phyloP scores from a whole-genome alignment of 2,329 filamentous ascomycete species.

The Pseudogymnoascus sp. region DNA sequence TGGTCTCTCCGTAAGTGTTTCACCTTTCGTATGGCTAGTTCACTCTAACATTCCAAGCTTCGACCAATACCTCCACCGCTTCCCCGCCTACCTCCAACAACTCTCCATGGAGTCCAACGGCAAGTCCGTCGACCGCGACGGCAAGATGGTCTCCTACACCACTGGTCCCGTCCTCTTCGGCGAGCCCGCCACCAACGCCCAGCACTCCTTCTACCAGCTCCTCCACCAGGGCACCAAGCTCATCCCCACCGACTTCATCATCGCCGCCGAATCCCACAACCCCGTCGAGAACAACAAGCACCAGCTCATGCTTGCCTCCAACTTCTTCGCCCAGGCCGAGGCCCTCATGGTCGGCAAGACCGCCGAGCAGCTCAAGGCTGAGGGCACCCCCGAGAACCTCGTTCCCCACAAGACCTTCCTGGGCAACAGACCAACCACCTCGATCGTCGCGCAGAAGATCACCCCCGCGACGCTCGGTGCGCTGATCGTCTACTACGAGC shows the following conservation, averaged over 20 bases:
- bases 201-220: constrained; percentile 99
- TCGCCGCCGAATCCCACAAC: constrained; percentile 95
- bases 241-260: constrained; percentile 95
- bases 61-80: constrained; percentile 97
- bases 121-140: constrained; percentile 88
- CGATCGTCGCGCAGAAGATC: constrained; percentile 83
- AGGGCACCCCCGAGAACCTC: constrained; percentile 65
- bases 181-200: constrained; percentile 96
- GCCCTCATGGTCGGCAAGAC: constrained; percentile 89
- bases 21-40: too few species aligned
- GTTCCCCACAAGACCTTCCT: constrained; percentile 99
- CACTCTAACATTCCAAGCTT: constrained; percentile 39
- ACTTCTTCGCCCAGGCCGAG: constrained; percentile 85
- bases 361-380: constrained; percentile 67
- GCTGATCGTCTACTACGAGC: constrained; percentile 97
- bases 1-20: constrained; percentile 62
- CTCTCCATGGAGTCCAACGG: constrained; percentile 99
- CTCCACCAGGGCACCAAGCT: constrained; percentile 98
- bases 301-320: constrained; percentile 91
- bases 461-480: constrained; percentile 90
- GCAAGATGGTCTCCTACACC: constrained; percentile 90
- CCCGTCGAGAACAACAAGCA: constrained; percentile 85
- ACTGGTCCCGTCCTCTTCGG: constrained; percentile 94
- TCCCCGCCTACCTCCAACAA: constrained; percentile 98
- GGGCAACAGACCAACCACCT: constrained; percentile 93